Evolutionary conservation across 768 basidiomycete genomes (phyloP).

Genomic region (Kondoa subrosea): DNA sequence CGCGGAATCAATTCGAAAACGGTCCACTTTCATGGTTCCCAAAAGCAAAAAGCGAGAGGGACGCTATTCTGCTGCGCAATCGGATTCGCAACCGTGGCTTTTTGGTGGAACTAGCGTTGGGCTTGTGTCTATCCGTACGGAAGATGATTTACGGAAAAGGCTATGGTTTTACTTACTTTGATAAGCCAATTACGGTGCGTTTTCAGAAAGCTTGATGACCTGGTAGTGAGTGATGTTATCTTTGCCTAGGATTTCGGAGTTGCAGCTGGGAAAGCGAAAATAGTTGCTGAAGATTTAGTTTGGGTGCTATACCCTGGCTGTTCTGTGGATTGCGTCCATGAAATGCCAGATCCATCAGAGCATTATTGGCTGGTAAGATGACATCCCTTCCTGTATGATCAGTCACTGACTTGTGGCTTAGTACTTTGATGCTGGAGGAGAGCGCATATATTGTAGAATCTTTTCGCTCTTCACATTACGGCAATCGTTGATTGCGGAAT

Average conservation of each 20-base stretch:
- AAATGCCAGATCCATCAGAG: not conserved
- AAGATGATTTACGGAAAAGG: not conserved
- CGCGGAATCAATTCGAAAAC: not conserved
- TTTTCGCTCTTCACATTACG: too few species aligned
- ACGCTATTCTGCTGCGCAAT: not conserved
- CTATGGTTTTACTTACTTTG: not conserved
- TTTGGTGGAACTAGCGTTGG: not conserved
- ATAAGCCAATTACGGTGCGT: not conserved
- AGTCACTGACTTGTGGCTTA: too few species aligned
- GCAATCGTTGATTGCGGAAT: too few species aligned
- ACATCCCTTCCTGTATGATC: too few species aligned
- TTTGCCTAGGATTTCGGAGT: not conserved
- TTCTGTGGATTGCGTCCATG: not conserved
- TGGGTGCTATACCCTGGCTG: not conserved
- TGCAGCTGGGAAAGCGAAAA: not conserved
- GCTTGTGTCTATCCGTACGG: not conserved
- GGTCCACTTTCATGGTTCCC: not conserved
- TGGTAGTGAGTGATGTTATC: too few species aligned
- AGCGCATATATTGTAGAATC: not conserved
- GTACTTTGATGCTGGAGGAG: not conserved
- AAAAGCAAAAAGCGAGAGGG: not conserved
- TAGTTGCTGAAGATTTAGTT: not conserved
- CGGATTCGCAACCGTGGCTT: not conserved
- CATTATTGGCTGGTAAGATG: not conserved
- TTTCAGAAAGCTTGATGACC: too few species aligned